These are phyloP conservation scores for Paraleonurus japonicus DNA, from an alignment of 257 asterid species.

Conservation along the genomic window DNA sequence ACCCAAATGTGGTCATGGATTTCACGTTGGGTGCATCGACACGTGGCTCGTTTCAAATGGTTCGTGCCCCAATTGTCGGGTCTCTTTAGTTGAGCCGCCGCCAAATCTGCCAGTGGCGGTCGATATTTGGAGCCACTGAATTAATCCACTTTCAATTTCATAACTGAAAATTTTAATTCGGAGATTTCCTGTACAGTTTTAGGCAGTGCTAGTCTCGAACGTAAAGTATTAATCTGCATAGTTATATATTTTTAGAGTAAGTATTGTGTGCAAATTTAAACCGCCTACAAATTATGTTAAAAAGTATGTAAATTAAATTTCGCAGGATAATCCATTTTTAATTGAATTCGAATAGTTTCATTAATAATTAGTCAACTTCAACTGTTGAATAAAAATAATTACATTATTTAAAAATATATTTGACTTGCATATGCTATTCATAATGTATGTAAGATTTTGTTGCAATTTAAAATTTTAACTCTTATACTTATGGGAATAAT, in stretches of 20 bases:
- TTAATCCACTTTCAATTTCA: neutral
- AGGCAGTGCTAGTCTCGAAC: neutral
- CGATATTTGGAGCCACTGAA: neutral
- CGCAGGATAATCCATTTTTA: no score
- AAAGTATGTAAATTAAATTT: neutral
- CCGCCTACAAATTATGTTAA: no score
- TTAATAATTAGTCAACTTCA: no score
- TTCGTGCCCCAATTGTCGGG: constrained; percentile 37
- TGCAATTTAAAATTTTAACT: no score
- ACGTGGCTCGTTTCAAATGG: constrained; percentile 38
- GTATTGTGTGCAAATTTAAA: no score
- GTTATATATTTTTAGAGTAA: neutral
- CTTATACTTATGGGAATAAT: no score
- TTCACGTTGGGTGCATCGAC: constrained; percentile 37
- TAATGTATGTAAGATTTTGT: no score
- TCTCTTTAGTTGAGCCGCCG: constrained; percentile 17
- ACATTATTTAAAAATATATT: no score
- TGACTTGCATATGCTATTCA: no score
- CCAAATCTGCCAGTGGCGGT: neutral
- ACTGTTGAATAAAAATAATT: no score
- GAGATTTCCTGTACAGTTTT: neutral
- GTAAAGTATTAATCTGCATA: neutral
- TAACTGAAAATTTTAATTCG: neutral
- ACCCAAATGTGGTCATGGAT: constrained; percentile 36
- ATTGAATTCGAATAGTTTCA: no score